A percentile compares a stretch with the other conserved stretches of the same genome.
phyloP scores from a whole-genome alignment of 1,139 yeast species.

The Yamadazyma triangularis region DNA sequence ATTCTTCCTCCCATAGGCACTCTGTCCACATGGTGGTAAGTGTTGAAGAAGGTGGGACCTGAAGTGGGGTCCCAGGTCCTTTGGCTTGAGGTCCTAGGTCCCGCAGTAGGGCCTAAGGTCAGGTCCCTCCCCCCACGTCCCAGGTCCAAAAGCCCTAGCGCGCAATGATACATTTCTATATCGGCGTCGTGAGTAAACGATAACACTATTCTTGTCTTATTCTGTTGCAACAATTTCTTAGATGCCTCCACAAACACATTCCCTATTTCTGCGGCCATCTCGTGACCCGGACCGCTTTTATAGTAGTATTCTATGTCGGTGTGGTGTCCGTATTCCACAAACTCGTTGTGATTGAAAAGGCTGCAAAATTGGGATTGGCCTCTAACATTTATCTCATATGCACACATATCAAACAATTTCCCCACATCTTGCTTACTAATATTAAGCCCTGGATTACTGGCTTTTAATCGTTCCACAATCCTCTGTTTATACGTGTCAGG shows the following conservation, averaged over 20 bases:
- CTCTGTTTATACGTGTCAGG: conserved; percentile 26
- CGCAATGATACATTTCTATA: conserved; percentile 44
- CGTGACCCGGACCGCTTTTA: conserved; percentile 48
- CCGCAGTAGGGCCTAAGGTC: too few relatives aligned
- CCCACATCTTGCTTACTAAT: conserved; percentile 37
- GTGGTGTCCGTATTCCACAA: conserved; percentile 38
- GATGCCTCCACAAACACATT: conserved; percentile 30
- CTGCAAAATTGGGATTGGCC: conserved; percentile 49
- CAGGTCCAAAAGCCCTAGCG: conserved; percentile 45
- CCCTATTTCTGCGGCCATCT: conserved; percentile 22
- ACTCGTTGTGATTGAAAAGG: conserved; percentile 49
- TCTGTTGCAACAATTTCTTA: conserved; percentile 22
- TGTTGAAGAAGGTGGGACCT: conserved; percentile 32
- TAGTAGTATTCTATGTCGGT: conserved; percentile 45
- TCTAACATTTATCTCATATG: conserved; percentile 47
- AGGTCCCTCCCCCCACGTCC: too few relatives aligned
- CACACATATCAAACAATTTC: conserved; percentile 42
- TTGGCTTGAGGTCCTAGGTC: too few relatives aligned
- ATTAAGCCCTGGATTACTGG: conserved; percentile 36
- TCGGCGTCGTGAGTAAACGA: conserved; percentile 59
- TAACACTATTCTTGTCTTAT: conserved; percentile 33
- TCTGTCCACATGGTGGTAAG: conserved; percentile 44
- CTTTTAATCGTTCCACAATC: conserved; percentile 38
- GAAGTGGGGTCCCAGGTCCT: conserved; percentile 25
- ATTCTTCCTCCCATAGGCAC: conserved; percentile 57